phyloP scores from a whole-genome alignment of 2,329 filamentous ascomycete species.

The Chrysoporthe puriensis region DNA sequence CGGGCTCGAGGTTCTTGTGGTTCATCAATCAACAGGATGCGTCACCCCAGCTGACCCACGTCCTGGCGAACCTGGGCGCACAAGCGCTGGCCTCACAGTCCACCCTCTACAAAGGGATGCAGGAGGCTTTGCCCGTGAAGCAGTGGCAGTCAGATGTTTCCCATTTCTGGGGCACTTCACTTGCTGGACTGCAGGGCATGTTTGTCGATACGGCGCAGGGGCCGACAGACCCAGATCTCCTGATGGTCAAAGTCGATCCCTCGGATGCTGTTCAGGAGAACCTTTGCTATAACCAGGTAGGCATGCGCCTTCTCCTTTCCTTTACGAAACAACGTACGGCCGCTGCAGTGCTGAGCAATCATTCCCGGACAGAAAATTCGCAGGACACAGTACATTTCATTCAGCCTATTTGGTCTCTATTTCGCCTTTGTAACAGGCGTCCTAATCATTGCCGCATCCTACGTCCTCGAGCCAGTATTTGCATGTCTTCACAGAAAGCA shows the following conservation, averaged over 20 bases:
- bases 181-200: constrained; percentile 18
- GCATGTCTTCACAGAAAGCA: constrained; percentile 16
- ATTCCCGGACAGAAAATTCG: constrained; percentile 33
- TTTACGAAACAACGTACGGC: no score
- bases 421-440: constrained; percentile 31
- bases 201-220: constrained; percentile 24
- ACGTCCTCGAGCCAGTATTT: constrained; percentile 26
- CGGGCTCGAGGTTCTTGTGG: no score
- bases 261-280: no score
- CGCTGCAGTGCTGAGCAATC: no score
- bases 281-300: no score
- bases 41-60: no score
- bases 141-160: constrained; percentile 30
- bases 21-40: no score
- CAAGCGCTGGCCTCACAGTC: constrained; percentile 1
- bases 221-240: background rate
- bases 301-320: no score
- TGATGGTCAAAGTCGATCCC: no score
- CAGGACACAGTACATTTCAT: constrained; percentile 31
- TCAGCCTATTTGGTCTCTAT: constrained; percentile 36
- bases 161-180: constrained; percentile 20
- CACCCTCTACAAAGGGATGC: background rate
- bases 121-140: constrained; percentile 15
- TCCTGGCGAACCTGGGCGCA: background rate
- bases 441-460: constrained; percentile 30